Evolutionary conservation across 345 rosid species (phyloP), one percentile per base, ranked within the genome.

Genomic region (Eucalyptus fibrosa): DNA sequence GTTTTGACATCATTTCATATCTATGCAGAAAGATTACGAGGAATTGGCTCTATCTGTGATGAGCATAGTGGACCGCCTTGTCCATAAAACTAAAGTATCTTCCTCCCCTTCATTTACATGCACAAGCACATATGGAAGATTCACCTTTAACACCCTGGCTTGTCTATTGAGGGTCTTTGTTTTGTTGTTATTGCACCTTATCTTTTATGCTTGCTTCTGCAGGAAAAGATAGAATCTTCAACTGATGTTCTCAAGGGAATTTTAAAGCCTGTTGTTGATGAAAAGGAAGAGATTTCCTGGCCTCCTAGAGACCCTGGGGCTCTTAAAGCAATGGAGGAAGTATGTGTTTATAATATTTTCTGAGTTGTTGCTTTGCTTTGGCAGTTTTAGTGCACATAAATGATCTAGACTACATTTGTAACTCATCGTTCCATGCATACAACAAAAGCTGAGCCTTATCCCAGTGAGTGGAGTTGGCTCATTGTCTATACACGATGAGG

Each of bases 221-320:
- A 97, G 98, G 99, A 97, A 92, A 96, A 91, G 93, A 97, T 97
- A 77, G 97, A 96, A 85, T 92, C 97, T 72, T 91, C 99, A 50
- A 97, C 99, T 62, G 99, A 95, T 93, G 92, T 97, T 92, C 98
- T 97, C 82, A 95, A 95, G 93, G 94, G 87, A 86, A 94, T 97
- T 90, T 89, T 96, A 88, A 93, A 93, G 91, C 99, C 98, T 82
- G 96, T 94, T 67, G 92, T 95, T 77, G 92, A 93, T 90, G 97
- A 91, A 89, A 95, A 90, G 87, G 95, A 94, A 91, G 99, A 96
- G 92, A 94, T 94, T 81, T 17, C 92, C 50, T 97, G 99, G 99
- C 98, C 99, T 91, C 99, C 99, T 21, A 94, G 90, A 91, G 95
- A 94, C 91, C 97, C 95, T 3, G 92, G 92, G 86, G 96, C 96